Evolutionary conservation across 2,329 filamentous ascomycete species (phyloP).

Genomic region (Exophiala mesophila): DNA sequence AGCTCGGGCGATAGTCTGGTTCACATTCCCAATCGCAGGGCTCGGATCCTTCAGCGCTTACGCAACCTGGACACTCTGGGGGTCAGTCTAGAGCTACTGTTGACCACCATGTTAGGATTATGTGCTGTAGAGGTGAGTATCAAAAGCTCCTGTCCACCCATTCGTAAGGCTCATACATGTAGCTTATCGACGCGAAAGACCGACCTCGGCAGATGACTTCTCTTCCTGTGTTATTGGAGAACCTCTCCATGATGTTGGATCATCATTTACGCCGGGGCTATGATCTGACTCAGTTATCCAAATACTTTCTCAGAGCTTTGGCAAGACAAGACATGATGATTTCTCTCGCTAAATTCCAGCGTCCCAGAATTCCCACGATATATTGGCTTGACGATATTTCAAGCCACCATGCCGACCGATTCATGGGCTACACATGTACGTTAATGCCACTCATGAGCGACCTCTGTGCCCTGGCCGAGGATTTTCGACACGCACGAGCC

Average conservation of each 20-base stretch:
- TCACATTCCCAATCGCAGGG: slow-evolving; percentile 28
- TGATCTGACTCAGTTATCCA: slow-evolving; percentile 28
- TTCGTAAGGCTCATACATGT: slow-evolving; percentile 9
- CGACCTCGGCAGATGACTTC: slow-evolving; percentile 25
- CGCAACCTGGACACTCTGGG: slow-evolving; percentile 24
- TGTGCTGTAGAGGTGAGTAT: slow-evolving; percentile 31
- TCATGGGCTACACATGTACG: slow-evolving; percentile 31
- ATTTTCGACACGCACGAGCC: slow-evolving; percentile 16
- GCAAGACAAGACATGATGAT: slow-evolving; percentile 33
- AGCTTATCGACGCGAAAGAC: slow-evolving; percentile 27
- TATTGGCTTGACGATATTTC: slow-evolving; percentile 29
- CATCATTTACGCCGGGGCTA: slow-evolving; percentile 25
- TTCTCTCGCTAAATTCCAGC: slow-evolving; percentile 27
- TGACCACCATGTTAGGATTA: slow-evolving; percentile 29
- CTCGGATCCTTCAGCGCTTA: slow-evolving; percentile 29
- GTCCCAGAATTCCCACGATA: slow-evolving; percentile 24
- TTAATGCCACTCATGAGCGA: slow-evolving; percentile 31
- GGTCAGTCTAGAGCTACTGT: slow-evolving; percentile 28
- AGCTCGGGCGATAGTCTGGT: slow-evolving; percentile 16
- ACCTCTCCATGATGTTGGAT: slow-evolving; percentile 20
- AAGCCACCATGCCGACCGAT: slow-evolving; percentile 27
- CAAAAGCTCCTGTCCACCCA: too few species aligned
- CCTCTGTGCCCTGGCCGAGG: slow-evolving; percentile 29
- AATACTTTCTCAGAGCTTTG: slow-evolving; percentile 32
- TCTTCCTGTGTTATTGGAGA: slow-evolving; percentile 19